Base-by-base conservation (phyloP, 2,329 filamentous ascomycete genomes). In the Colletotrichum truncatum region DNA sequence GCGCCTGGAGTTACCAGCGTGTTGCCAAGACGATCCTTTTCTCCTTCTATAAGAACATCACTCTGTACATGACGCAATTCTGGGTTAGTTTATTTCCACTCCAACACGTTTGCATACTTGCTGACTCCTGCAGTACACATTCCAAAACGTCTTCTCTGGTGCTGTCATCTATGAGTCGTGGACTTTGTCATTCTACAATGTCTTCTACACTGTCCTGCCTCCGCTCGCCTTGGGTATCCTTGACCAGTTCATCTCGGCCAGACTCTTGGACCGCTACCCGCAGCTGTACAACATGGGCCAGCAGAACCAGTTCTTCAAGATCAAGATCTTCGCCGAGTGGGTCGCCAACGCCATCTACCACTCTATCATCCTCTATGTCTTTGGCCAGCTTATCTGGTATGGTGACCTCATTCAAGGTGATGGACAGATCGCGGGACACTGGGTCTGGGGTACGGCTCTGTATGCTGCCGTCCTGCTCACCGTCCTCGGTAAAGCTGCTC, bases 31-130 rank as follows among this genome's bases (percentile, higher is more conserved):
- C 97, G 64, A 98, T 99, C 73, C 80, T 99, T 68, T 99, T 97
- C 81, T 98, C 96, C 6, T 99, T 98, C 78, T 99, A 99, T 85
- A 99, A 99, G 85, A 99, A 99, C 81, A 98, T 98, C 70, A 91
- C 94, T 18, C 84, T 99, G 67, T 99, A 98, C 81, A 94, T 99
- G 92, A 99, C 97, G 66, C 97, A 99, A 76, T 99, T 99, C 77
- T 99, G 97, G 93, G 92, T 94, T 84, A 82, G 90, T 83, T 36
- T 21, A 9, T 14, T 32, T 38, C 23, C 14, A 25, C 14, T 9
- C 12, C 39, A 34, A 21, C 38, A n/a, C 12, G 23, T n/a, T 4
- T 2, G 36, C 14, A 39, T 61, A 18, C 26, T 49, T 58, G 62
- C 72, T 75, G 68, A 75, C 77, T 49, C 9, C 28, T 67, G 1